A percentile compares a stretch with the other conserved stretches of the same genome.
phyloP scores from a whole-genome alignment of 2,329 filamentous ascomycete genomes.

The Arthroderma uncinatum region DNA sequence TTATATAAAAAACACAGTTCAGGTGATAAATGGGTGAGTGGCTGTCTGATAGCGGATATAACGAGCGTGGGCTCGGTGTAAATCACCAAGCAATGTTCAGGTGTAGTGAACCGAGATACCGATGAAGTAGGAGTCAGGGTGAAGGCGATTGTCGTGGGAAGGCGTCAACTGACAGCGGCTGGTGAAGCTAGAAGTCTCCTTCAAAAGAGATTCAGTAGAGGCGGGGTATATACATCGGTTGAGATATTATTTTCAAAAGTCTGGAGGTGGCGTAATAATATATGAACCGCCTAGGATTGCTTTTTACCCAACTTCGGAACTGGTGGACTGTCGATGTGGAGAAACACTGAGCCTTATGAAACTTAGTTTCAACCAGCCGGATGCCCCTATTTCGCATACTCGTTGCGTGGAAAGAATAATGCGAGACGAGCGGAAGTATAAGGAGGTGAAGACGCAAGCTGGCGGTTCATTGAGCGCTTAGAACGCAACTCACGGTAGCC shows the following conservation, averaged over 20 bases:
- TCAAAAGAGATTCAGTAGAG: neutral
- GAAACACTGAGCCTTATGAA: slow-evolving; percentile 15
- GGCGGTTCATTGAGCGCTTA: neutral
- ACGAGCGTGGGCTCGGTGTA: slow-evolving; percentile 4
- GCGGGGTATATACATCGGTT: slow-evolving; percentile 6
- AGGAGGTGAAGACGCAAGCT: slow-evolving; percentile 1
- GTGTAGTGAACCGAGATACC: neutral
- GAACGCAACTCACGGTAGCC: neutral
- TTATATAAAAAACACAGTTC: neutral
- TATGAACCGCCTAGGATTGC: slow-evolving; percentile 3
- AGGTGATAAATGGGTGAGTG: too few relatives aligned
- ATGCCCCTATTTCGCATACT: slow-evolving; percentile 4
- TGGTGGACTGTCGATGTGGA: slow-evolving; percentile 11
- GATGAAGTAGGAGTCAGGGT: neutral
- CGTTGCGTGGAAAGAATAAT: neutral
- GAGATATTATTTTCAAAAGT: slow-evolving; percentile 7
- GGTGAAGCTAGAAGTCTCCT: neutral
- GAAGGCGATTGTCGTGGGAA: neutral
- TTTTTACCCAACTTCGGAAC: slow-evolving; percentile 8
- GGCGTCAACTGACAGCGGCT: slow-evolving; percentile 1
- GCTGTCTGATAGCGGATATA: neutral
- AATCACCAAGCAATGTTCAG: neutral
- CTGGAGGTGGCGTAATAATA: slow-evolving; percentile 7
- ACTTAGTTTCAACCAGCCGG: slow-evolving; percentile 12
- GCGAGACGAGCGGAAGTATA: neutral